Percentiles rank a stretch among this genome's conserved stretches.
These are phyloP conservation scores for Saccharata proteae DNA, from an alignment of 2,329 filamentous ascomycete genomes.

Conservation along the genomic window DNA sequence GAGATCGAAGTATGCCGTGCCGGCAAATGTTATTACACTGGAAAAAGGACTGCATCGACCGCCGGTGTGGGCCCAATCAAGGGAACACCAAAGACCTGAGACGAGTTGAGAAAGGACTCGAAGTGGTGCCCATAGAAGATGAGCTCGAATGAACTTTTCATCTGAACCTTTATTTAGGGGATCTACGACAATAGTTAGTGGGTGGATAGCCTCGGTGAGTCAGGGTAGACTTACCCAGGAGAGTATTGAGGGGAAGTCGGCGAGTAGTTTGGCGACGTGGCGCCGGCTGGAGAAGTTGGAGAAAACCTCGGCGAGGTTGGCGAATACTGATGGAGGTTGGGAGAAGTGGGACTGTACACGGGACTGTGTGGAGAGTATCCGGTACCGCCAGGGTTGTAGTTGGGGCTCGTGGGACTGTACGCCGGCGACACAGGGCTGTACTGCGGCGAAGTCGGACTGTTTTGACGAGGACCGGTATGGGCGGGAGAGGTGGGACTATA, in stretches of 20 bases:
- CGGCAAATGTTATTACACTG: too few relatives aligned
- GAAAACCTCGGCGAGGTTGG: constrained; percentile 26
- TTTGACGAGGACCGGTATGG: constrained; percentile 28
- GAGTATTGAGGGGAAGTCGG: constrained; percentile 32
- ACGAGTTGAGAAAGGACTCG: constrained; percentile 6
- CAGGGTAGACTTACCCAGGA: constrained; percentile 29
- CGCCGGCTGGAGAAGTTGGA: constrained; percentile 22
- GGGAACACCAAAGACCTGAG: constrained; percentile 4
- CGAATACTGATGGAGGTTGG: constrained; percentile 40
- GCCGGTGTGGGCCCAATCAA: constrained; percentile 5
- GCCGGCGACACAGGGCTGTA: constrained; percentile 42
- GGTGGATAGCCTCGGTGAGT: too few relatives aligned
- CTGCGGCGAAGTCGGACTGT: constrained; percentile 46
- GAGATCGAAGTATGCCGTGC: too few relatives aligned
- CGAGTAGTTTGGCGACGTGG: constrained; percentile 32
- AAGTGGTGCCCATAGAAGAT: constrained; percentile 1
- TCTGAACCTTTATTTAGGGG: too few relatives aligned
- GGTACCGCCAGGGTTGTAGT: constrained; percentile 20
- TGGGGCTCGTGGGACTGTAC: constrained; percentile 44
- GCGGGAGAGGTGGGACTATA: constrained; percentile 11
- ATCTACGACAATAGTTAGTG: too few relatives aligned
- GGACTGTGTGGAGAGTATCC: constrained; percentile 56
- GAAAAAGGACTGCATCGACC: too few relatives aligned
- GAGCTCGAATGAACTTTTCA: too few relatives aligned
- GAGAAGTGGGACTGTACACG: constrained; percentile 43